These are phyloP conservation scores for Calophaca sinica DNA, from an alignment of 306 rosid genomes.

Conservation along the genomic window DNA sequence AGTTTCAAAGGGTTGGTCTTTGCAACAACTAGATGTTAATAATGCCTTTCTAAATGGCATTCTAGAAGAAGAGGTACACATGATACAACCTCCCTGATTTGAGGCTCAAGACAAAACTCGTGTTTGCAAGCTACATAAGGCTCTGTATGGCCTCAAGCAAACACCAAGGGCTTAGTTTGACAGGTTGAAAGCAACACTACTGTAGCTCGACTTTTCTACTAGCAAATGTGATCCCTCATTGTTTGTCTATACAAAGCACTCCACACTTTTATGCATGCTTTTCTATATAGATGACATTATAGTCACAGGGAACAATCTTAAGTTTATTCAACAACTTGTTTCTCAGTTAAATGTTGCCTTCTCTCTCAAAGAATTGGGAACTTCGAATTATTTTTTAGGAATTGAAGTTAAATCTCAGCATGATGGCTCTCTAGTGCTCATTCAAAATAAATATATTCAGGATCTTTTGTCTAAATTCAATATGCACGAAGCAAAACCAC, in stretches of 20 bases:
- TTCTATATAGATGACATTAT: background rate
- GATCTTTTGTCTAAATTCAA: no score
- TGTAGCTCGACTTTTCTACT: rapidly evolving
- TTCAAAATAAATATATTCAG: no score
- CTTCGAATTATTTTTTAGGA: no score
- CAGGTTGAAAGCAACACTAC: background rate
- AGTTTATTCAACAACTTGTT: no score
- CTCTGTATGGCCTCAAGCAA: background rate
- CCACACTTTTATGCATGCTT: background rate
- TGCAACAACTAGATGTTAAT: no score
- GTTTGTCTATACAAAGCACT: background rate
- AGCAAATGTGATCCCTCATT: background rate
- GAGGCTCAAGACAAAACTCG: background rate
- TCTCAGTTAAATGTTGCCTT: no score
- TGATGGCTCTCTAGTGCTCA: no score
- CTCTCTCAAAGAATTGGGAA: no score
- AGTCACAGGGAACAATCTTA: background rate
- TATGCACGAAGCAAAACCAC: no score
- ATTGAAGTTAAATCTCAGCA: no score
- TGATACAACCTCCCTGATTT: background rate
- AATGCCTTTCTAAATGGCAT: no score
- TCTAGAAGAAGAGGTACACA: background rate
- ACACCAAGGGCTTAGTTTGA: background rate
- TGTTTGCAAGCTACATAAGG: background rate
- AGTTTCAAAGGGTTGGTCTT: no score